A percentile compares a stretch with the other conserved stretches of the same genome.
Evolutionary conservation across 495 filamentous ascomycete species (phyloP).

Genomic region (Hamigera avellanea): DNA sequence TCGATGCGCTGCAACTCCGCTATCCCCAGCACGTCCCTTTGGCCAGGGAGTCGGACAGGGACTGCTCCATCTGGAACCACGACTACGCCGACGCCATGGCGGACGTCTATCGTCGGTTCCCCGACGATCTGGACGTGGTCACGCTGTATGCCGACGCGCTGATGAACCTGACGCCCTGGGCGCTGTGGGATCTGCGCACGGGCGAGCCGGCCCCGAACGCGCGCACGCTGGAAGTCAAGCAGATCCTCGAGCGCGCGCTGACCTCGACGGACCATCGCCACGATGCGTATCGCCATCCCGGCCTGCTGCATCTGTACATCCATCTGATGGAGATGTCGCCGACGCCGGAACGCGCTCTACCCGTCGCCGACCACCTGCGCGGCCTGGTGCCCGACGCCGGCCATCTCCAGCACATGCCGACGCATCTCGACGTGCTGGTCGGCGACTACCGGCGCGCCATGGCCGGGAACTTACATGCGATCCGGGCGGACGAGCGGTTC

Average conservation of each 20-base stretch:
- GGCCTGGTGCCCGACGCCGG: slow-evolving; percentile 53
- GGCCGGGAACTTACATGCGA: slow-evolving; percentile 50
- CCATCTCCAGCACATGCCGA: slow-evolving; percentile 65
- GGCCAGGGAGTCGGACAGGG: slow-evolving; percentile 11
- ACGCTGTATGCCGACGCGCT: slow-evolving; percentile 52
- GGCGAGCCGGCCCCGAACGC: slow-evolving; percentile 42
- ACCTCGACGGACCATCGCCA: slow-evolving; percentile 14
- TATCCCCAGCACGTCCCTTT: slow-evolving; percentile 31
- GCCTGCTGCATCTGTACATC: slow-evolving; percentile 58
- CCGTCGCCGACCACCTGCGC: slow-evolving; percentile 45
- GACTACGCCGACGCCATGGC: slow-evolving; percentile 52
- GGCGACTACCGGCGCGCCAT: slow-evolving; percentile 55
- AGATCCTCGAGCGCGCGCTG: slow-evolving; percentile 42
- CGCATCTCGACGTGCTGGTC: slow-evolving; percentile 54
- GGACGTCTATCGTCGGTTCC: slow-evolving; percentile 38
- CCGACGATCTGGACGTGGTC: slow-evolving; percentile 47
- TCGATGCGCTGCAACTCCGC: slow-evolving; percentile 42
- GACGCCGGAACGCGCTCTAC: slow-evolving; percentile 45
- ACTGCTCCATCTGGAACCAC: slow-evolving; percentile 41
- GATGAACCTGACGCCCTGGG: slow-evolving; percentile 62
- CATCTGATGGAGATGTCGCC: slow-evolving; percentile 66
- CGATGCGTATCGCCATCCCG: slow-evolving; percentile 41
- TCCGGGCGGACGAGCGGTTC: slow-evolving; percentile 49
- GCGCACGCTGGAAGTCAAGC: slow-evolving; percentile 45
- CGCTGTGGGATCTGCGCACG: slow-evolving; percentile 49